Base-by-base conservation (phyloP, 2,329 filamentous ascomycete genomes). In the Aureobasidium lini region DNA sequence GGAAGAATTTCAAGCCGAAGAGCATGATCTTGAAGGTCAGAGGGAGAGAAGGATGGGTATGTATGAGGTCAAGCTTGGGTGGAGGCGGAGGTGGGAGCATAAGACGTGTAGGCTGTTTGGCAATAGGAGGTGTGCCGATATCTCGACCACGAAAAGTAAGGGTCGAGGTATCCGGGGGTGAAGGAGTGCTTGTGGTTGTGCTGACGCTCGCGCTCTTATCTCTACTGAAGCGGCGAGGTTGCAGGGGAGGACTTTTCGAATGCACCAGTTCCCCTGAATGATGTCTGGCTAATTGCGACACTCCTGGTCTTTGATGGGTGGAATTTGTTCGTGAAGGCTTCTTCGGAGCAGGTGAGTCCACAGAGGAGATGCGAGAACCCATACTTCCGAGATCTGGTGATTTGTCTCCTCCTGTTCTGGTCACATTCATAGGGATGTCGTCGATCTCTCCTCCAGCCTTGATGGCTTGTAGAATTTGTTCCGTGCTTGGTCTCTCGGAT, bases 381-480 rank as follows among this genome's bases (percentile, higher is more conserved):
- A 60, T 59, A 37, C 63, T 65, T 3, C 40, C 8, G 2, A 69
- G 46, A 67, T 72, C 60, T 67, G 64, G 16, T 65, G 66, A n/a
- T 65, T 68, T 15, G 66, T 63, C 5, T 66, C 67, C 70, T 58
- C 72, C 73, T 29, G 80, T 64, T 31, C 52, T 23, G 13, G 5
- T 11, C 7, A 40, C 1, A 16, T n/a, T 46, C 16, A 29, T 36
- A 3, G 40, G 31, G 16, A 56, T 56, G 4, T 56, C 52, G 73
- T 83, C 75, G 13, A 77, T 72, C 42, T 73, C 76, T 4, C 76
- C 75, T 2, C 89, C 86, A 39, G 82, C 85, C 65, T 88, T 86
- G 72, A 96, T 89, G 2, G 84, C 88, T 9, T 80, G 79, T 40
- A 97, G 73, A 1, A 99, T 93, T 60, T 97, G 92, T 47, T 85